Base-by-base conservation (phyloP, 2,329 filamentous ascomycete genomes). In the Aureobasidium sp. region DNA sequence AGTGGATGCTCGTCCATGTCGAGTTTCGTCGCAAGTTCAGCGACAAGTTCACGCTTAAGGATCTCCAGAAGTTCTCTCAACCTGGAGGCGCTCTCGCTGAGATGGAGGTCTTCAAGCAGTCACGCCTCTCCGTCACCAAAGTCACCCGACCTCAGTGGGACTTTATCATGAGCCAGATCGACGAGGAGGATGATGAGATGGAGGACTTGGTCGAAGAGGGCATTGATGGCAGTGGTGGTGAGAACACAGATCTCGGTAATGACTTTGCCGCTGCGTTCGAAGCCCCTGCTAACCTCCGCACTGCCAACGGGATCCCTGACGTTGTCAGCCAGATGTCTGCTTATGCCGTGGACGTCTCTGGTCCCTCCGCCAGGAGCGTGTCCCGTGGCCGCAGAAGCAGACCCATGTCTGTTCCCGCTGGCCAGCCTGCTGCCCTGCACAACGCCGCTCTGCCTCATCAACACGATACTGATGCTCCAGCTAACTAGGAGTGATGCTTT, bases 1-100 rank as follows among this genome's bases (percentile, higher is more conserved):
- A 86, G 69, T 99, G 94, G 94, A 90, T 87, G 59, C 83, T 94
- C 20, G 94, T 97, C 1, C 89, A 95, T 64, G 93, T 97, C 52
- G 83, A 87, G 69, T 97, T 96, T 72, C 85, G 88, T 62, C 86
- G 85, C 72, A 97, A 96, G 75, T 91, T 97, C 68, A 79, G 80
- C 1, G 80, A 85, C 15, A 82, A 86, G 0, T 83, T 97, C 62
- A 82, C 82, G 5, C 81, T 97, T 57, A 83, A 84, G 65, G 86
- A 90, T 67, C 81, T 97, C 48, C 87, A 89, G 60, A 81, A 82
- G 39, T 71, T 82, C 9, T 81, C 80, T 8, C 73, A 75, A 56
- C 79, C 83, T 7, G 77, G 96, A 44, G 84, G 85, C 69, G 68
- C 67, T 22, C 63, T 66, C 25, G 66, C 72, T 36, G 65, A 61